Evolutionary conservation across 2,329 filamentous ascomycete genomes (phyloP), one percentile per base, ranked within the genome.

Genomic region (Claviceps africana): DNA sequence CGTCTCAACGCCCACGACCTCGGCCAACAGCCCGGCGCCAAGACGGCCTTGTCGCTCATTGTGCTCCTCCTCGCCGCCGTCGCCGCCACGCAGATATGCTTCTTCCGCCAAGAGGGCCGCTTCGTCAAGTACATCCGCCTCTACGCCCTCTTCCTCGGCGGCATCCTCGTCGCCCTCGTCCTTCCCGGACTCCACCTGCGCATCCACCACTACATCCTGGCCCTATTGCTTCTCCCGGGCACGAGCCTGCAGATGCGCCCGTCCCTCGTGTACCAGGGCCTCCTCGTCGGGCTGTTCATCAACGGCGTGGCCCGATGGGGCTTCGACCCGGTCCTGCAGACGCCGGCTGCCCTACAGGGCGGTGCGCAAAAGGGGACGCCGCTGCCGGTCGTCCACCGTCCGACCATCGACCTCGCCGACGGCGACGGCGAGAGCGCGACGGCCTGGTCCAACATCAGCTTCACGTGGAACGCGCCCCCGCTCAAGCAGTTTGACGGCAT

Each of bases 281-380:
- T 98, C 1, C 74, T 98, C 0, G 72, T 97, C 8, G 93, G 93
- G 0, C 76, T 97, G 0, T 97, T 96, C 66, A 83, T 96, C 69
- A 96, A 96, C 64, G 91, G 93, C 50, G 82, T 94, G 54, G 91
- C 90, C 4, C 79, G 91, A 44, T 97, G 93, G 93, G 90, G 90
- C 0, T 98, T 95, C 65, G 90, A 88, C 56, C 78, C 85, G 1
- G 81, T 98, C 47, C 77, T 98, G 17, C 84, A 98, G 68, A 97
- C 93, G 0, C 80, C 86, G 0, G 76, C 68, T 0, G 81, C 82
- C 1, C 70, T 98, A 25, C 81, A 82, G 51, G 82, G 80, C n/a
- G 82, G 85, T 57, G 80, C 78, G 0, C 78, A 82, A 54, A 67
- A 77, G 39, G 79, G 80, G 11, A 82, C 81, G 0, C 68, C 78